phyloP scores from a whole-genome alignment of 192 early-diverging fungal genomes.

The Cetraspora pellucida region DNA sequence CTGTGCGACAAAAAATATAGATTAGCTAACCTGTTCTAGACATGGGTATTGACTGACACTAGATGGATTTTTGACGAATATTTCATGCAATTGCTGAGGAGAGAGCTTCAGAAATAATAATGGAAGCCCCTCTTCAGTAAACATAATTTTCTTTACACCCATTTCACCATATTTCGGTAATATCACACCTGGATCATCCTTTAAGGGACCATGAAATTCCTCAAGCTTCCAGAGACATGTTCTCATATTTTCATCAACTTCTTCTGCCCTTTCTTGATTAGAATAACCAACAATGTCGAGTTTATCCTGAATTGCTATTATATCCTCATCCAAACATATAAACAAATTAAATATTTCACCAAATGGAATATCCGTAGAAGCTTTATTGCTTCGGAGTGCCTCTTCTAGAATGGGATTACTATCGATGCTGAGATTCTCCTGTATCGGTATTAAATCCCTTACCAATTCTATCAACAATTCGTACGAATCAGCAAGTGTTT shows the following conservation, averaged over 20 bases:
- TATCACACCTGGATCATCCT: neutral
- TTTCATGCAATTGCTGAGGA: constrained; percentile 18
- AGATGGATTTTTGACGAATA: neutral
- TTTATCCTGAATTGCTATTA: no score
- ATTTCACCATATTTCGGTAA: neutral
- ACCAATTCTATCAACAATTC: constrained; percentile 10
- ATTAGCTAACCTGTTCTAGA: constrained; percentile 3
- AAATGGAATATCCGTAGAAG: neutral
- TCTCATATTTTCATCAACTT: constrained; percentile 8
- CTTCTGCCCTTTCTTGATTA: constrained; percentile 16
- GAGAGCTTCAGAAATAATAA: neutral
- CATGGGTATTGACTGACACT: neutral
- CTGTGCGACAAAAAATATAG: constrained; percentile 4
- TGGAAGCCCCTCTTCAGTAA: neutral
- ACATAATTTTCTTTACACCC: constrained; percentile 23
- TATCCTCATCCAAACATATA: constrained; percentile 1
- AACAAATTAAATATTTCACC: neutral
- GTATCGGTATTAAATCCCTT: constrained; percentile 9
- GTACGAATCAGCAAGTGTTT: constrained; percentile 18
- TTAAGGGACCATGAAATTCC: no score
- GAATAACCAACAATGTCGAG: no score
- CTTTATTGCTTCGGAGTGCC: constrained; percentile 4
- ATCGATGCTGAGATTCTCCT: constrained; percentile 2
- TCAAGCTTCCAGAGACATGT: neutral
- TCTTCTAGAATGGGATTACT: neutral